Base-by-base conservation (phyloP, 1,284 basidiomycete species). In the Sporisorium reilianum region DNA sequence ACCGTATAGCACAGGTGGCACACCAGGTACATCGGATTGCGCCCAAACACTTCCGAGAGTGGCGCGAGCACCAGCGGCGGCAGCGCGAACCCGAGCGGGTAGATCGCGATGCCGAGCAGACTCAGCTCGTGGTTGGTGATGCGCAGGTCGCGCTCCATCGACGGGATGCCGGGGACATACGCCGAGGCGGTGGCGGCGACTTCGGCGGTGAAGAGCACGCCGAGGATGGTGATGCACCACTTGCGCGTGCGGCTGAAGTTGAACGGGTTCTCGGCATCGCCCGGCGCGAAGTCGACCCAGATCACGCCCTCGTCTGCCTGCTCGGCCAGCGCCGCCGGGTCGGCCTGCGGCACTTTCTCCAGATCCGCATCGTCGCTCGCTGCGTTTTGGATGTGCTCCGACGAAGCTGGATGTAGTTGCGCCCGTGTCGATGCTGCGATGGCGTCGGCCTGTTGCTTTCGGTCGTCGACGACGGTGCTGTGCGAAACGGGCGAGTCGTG, bases 1-100 rank as follows among this genome's bases (percentile, higher is more conserved):
- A 84, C 50, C 12, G 74, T 69, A 28, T 85, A 80, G 90, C 91
- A 5, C 88, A 87, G 56, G 89, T 77, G 10, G 85, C 89, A 90
- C 45, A 85, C 87, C 40, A 92, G 82, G 77, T 92, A 93, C 16
- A 92, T 85, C 30, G 90, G 90, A 55, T 88, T 89, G 36, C 92
- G 85, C 0, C 92, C 92, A 70, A 92, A 89, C 78, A 93, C 92
- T 81, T 93, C 92, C 64, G 90, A 91, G 68, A 93, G 88, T 0
- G 92, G 90, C 12, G 80, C 80, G 5, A 81, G 71, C 3, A 92
- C 86, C 11, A 93, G 87, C 0, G 92, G 92, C 2, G 90, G 87
- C 20, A 92, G 67, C 1, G 87, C 90, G 72, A 92, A 93, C 0
- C 91, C 92, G 30, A 92, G 85, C 6, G 79, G 78, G 48, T 78